phyloP scores from a whole-genome alignment of 192 early-diverging fungal genomes.

The Coemansia sp. region DNA sequence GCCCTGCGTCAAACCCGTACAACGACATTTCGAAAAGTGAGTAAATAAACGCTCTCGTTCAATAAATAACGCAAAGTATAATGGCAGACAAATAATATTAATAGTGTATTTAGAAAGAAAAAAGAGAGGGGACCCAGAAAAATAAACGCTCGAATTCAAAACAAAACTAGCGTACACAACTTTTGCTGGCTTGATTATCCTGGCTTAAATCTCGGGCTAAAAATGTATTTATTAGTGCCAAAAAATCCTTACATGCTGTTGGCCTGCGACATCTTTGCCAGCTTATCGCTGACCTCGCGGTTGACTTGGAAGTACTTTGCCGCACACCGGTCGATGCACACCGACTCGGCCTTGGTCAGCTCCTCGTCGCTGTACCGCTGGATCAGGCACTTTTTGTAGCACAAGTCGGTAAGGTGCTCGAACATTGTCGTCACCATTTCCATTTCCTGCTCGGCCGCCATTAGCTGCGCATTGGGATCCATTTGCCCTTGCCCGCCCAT shows the following conservation, averaged over 20 bases:
- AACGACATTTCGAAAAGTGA: conserved; percentile 20
- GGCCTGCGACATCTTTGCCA: conserved; percentile 59
- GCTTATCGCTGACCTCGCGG: conserved; percentile 70
- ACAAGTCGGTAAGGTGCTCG: conserved; percentile 73
- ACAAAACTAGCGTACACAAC: too few species aligned
- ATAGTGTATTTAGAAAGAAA: too few species aligned
- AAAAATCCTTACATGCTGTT: conserved; percentile 4
- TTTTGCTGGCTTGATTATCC: too few species aligned
- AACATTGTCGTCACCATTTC: conserved; percentile 82
- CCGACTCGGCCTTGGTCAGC: conserved; percentile 87
- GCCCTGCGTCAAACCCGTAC: conserved; percentile 16
- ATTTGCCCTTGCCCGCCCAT: conserved; percentile 28
- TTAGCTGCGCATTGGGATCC: conserved; percentile 51
- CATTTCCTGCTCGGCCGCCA: conserved; percentile 74
- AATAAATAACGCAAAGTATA: too few species aligned
- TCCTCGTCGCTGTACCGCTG: conserved; percentile 75
- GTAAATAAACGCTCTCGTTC: too few species aligned
- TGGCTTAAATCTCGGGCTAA: too few species aligned
- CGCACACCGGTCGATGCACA: conserved; percentile 88
- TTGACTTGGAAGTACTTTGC: conserved; percentile 85
- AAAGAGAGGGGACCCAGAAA: too few species aligned
- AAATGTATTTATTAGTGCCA: conserved; percentile 8
- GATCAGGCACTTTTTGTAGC: conserved; percentile 84
- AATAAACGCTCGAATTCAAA: too few species aligned
- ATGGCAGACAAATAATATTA: too few species aligned